These are phyloP conservation scores for Vitis hybrid DNA, from an alignment of 177 flowering plant genomes.

Conservation along the genomic window DNA sequence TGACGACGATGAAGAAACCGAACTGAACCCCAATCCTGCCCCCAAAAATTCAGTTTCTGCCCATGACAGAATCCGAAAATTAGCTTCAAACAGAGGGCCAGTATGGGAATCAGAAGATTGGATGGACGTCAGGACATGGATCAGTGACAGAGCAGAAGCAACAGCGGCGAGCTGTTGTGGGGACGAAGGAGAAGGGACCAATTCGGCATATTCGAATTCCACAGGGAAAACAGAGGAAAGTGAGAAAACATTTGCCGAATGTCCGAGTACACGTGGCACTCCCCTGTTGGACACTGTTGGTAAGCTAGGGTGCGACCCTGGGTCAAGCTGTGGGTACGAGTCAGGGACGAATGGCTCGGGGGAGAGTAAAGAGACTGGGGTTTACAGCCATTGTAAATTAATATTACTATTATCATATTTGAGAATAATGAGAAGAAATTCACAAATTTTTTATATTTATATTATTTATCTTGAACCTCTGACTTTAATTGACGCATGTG, in stretches of 20 bases:
- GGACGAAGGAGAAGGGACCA: conserved; percentile 15
- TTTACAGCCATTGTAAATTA: conserved; percentile 9
- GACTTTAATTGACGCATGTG: not conserved
- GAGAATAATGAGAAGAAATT: conserved; percentile 8
- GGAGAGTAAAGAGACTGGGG: not conserved
- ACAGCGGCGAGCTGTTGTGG: not conserved
- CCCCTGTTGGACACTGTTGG: not conserved
- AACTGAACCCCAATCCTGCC: not conserved
- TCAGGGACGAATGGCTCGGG: conserved; percentile 5
- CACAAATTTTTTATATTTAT: not conserved
- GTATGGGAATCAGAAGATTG: conserved; percentile 67
- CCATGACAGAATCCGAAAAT: conserved; percentile 37
- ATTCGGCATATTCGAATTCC: conserved; percentile 21
- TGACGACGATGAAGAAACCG: conserved; percentile 19
- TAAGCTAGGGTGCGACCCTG: not conserved
- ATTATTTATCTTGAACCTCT: not conserved
- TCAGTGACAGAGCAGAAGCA: not conserved
- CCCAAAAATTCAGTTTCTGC: conserved; percentile 13
- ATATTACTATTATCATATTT: not conserved
- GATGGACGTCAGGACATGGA: conserved; percentile 35
- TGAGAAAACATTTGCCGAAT: conserved; percentile 6
- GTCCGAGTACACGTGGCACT: conserved; percentile 3
- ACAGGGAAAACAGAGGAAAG: conserved; percentile 5
- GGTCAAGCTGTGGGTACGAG: conserved; percentile 15
- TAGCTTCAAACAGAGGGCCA: conserved; percentile 34